Percentiles rank a stretch among this genome's conserved stretches.
phyloP scores from a whole-genome alignment of 1,284 basidiomycete species.

The Hymenochaete sp. region DNA sequence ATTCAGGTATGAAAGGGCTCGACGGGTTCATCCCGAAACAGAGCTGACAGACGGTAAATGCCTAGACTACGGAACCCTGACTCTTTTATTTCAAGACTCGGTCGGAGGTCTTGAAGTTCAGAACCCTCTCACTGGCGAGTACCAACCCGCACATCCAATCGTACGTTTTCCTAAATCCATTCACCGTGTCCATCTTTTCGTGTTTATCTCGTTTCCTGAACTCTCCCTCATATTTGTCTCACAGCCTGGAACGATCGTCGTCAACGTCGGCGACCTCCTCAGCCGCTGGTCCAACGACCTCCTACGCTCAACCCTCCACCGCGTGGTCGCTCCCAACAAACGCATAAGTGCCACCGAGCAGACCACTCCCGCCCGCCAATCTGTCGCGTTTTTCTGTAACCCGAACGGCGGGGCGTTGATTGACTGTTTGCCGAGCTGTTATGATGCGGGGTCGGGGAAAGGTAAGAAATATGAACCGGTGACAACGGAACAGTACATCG shows the following conservation, averaged over 20 bases:
- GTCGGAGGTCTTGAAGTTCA: conserved; percentile 81
- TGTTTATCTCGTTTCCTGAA: not conserved
- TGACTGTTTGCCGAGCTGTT: conserved; percentile 64
- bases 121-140: conserved; percentile 64
- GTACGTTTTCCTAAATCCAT: conserved; percentile 34
- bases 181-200: not conserved
- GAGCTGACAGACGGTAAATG: not conserved
- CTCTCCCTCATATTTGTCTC: conserved; percentile 16
- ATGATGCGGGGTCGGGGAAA: conserved; percentile 34
- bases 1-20: conserved; percentile 50
- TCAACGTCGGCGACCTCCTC: conserved; percentile 78
- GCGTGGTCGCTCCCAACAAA: conserved; percentile 59
- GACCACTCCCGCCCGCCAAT: conserved; percentile 61
- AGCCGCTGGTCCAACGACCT: conserved; percentile 80
- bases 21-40: not conserved
- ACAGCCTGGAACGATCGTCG: conserved; percentile 70
- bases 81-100: conserved; percentile 76
- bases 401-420: conserved; percentile 67
- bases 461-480: conserved; percentile 56
- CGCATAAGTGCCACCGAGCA: conserved; percentile 41
- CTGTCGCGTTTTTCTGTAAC: conserved; percentile 84
- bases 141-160: conserved; percentile 66
- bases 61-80: conserved; percentile 75
- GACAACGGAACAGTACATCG: conserved; percentile 70
- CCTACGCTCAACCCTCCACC: conserved; percentile 71